A percentile compares a stretch with the other conserved stretches of the same genome.
Conservation (phyloP, 1,284 basidiomycete genomes). For the Boletus albobrunnescens region DNA sequence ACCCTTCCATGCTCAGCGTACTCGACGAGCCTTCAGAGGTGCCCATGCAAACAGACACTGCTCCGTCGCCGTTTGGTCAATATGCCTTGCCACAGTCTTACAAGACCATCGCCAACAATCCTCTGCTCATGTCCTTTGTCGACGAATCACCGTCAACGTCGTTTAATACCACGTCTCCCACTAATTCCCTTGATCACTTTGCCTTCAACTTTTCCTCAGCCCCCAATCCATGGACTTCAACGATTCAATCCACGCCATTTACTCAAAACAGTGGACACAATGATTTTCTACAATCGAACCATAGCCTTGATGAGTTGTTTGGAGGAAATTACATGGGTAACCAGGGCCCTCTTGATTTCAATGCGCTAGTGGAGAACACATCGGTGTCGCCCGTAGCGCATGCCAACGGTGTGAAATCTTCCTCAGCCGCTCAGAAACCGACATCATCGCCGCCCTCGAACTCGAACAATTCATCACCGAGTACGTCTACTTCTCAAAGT, state of each 20-base stretch:
- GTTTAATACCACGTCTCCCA: conserved; percentile 23
- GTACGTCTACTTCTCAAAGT: conserved; percentile 37
- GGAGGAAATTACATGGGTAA: conserved; percentile 47
- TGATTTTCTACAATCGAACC: conserved; percentile 34
- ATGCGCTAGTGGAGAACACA: conserved; percentile 40
- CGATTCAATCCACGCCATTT: conserved; percentile 39
- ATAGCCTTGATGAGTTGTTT: conserved; percentile 59
- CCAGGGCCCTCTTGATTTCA: conserved; percentile 43
- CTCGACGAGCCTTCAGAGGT: conserved; percentile 52
- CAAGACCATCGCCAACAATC: conserved; percentile 74
- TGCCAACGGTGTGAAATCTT: conserved; percentile 22
- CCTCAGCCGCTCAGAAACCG: conserved; percentile 16
- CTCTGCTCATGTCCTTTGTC: conserved; percentile 75
- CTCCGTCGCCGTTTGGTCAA: conserved; percentile 41
- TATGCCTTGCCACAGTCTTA: conserved; percentile 42
- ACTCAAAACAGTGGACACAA: conserved; percentile 19
- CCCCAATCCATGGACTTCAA: conserved; percentile 33
- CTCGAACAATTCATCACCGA: conserved; percentile 27
- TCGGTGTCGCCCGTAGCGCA: conserved; percentile 50
- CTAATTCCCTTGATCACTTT: conserved; percentile 24
- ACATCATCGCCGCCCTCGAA: conserved; percentile 24
- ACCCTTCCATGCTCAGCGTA: conserved; percentile 56
- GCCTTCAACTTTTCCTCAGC: conserved; percentile 24
- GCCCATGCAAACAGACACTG: conserved; percentile 57
- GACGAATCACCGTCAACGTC: conserved; percentile 42